A percentile compares a stretch with the other conserved stretches of the same genome.
Evolutionary conservation across 2,329 filamentous ascomycete species (phyloP).

Genomic region (Scedosporium dehoogii): DNA sequence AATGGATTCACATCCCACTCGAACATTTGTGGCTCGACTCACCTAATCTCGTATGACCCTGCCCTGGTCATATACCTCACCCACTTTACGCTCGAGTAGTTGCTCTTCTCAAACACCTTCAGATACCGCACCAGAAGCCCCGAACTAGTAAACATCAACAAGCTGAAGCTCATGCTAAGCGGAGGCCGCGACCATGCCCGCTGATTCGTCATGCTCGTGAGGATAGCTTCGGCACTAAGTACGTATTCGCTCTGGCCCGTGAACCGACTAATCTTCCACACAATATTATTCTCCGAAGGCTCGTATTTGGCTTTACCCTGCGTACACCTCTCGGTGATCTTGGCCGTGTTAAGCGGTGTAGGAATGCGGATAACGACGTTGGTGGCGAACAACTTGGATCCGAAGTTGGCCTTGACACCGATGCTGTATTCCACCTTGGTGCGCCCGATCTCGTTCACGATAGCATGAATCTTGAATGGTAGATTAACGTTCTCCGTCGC

Average conservation of each 20-base stretch:
- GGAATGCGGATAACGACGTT: constrained; percentile 93
- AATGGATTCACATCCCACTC: neutral
- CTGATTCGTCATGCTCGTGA: constrained; percentile 97
- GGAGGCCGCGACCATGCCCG: constrained; percentile 94
- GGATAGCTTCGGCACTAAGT: constrained; percentile 80
- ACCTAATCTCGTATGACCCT: constrained; percentile 95
- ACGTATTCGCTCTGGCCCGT: constrained; percentile 97
- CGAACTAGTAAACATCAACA: constrained; percentile 97
- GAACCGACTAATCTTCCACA: constrained; percentile 99
- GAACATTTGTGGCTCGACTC: constrained; percentile 16
- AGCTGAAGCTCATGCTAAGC: constrained; percentile 79
- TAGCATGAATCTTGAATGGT: constrained; percentile 97
- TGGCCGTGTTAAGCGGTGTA: constrained; percentile 91
- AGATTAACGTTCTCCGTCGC: constrained; percentile 98
- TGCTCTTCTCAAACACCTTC: constrained; percentile 99
- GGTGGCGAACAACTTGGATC: constrained; percentile 89
- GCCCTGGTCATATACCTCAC: constrained; percentile 98
- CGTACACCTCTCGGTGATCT: constrained; percentile 83
- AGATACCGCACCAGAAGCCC: constrained; percentile 87
- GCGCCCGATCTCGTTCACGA: constrained; percentile 94
- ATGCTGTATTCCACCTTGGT: constrained; percentile 99
- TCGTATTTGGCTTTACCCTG: constrained; percentile 99
- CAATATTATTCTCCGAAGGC: constrained; percentile 93
- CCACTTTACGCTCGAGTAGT: constrained; percentile 98
- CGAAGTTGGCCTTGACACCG: constrained; percentile 93